Base-by-base conservation (phyloP, 83 land plant species). In the Thuja plicata region DNA sequence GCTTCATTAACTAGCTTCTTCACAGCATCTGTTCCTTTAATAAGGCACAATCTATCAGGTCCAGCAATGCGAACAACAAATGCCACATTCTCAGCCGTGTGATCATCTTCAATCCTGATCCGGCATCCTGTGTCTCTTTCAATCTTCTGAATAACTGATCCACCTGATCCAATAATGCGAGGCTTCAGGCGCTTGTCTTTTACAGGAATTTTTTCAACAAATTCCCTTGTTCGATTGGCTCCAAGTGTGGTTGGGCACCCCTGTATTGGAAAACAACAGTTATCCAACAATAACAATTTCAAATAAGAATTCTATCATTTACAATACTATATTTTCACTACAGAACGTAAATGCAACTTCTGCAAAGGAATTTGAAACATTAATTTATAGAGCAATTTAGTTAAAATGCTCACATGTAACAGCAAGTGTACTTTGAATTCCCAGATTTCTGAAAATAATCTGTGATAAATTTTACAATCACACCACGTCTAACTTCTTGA, bases 171-270 rank as follows among this genome's bases (percentile, higher is more conserved):
- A 8, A 98, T 94, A 71, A 98, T 94, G 76, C 97, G 93, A 38
- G 96, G 95, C 87, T 91, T 94, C 32, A 98, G 89, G 55, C 94
- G 94, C 90, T 92, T 94, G 27, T 98, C 99, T 87, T 96, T 95
- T 15, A 98, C 96, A 60, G 96, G 90, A 54, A 98, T 92, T 74
- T 96, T 95, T 88, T 98, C 96, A 85, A 98, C 93, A 62, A 96
- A 93, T 88, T 98, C 99, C 57, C 93, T 93, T 83, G 95, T 97
- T 19, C 97, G 95, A 89, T 91, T 94, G 71, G 91, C 95, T 85
- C 99, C 99, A 57, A 98, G 95, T 27, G 99, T 98, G 38, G 99
- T 92, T 30, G 99, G 99, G 85, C 99, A 98, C 12, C 99, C 99
- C 99, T 98, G 91, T 52, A 92, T 30, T 87, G 16, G 16, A 32